Percentiles rank a stretch among this genome's conserved stretches.
Evolutionary conservation across 2,329 filamentous ascomycete species (phyloP).

Genomic region (Xylariaceae sp.): DNA sequence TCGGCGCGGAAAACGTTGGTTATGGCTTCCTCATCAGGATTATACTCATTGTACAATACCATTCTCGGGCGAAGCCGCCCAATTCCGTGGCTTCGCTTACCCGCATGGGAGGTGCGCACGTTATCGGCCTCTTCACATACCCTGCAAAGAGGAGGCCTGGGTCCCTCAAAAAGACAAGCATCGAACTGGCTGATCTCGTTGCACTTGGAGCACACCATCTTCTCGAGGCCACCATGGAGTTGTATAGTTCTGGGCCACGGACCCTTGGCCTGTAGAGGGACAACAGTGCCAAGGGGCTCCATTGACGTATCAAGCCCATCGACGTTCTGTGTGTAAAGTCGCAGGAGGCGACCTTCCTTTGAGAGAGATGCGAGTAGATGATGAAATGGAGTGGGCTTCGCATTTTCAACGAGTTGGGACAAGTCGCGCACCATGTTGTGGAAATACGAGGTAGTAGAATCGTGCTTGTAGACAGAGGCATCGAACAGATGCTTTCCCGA

Average conservation of each 20-base stretch:
- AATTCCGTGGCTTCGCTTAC: slow-evolving; percentile 90
- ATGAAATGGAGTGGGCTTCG: slow-evolving; percentile 84
- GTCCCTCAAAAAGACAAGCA: slow-evolving; percentile 74
- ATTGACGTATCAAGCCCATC: slow-evolving; percentile 89
- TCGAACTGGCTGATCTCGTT: slow-evolving; percentile 72
- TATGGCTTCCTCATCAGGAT: slow-evolving; percentile 94
- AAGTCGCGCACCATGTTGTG: slow-evolving; percentile 94
- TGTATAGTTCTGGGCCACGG: slow-evolving; percentile 94
- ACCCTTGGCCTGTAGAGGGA: slow-evolving; percentile 76
- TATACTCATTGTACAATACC: slow-evolving; percentile 95
- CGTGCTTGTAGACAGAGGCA: slow-evolving; percentile 93
- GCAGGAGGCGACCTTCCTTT: slow-evolving; percentile 77
- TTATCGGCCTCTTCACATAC: slow-evolving; percentile 71
- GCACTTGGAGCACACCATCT: slow-evolving; percentile 97
- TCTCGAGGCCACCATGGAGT: slow-evolving; percentile 85
- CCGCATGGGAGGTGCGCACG: slow-evolving; percentile 68
- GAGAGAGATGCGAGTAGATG: slow-evolving; percentile 88
- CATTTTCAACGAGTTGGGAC: slow-evolving; percentile 70
- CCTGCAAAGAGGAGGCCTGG: slow-evolving; percentile 74
- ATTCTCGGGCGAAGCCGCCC: slow-evolving; percentile 86
- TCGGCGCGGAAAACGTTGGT: slow-evolving; percentile 85
- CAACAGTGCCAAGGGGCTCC: slow-evolving; percentile 70
- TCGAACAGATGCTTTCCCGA: slow-evolving; percentile 97
- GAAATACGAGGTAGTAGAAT: slow-evolving; percentile 82
- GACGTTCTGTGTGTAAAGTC: slow-evolving; percentile 94